phyloP scores from a whole-genome alignment of 495 filamentous ascomycete species.

The Penicilliopsis zonata region DNA sequence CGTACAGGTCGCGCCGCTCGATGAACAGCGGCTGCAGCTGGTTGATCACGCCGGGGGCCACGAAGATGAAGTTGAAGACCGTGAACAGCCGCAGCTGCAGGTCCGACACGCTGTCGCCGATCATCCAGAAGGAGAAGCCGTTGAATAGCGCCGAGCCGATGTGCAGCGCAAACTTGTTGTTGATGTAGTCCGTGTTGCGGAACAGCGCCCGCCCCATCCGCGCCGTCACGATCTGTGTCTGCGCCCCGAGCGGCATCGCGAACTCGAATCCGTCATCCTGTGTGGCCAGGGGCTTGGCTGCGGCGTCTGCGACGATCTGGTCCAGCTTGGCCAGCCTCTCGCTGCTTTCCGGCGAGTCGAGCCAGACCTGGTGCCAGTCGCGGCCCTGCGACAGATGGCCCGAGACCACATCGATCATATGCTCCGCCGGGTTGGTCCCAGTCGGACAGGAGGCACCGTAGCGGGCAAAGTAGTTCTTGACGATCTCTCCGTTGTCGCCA shows the following conservation, averaged over 20 bases:
- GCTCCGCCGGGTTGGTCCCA: slow-evolving; percentile 74
- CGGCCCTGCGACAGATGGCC: slow-evolving; percentile 23
- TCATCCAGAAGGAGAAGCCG: slow-evolving; percentile 31
- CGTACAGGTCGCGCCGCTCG: slow-evolving; percentile 39
- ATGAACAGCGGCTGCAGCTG: slow-evolving; percentile 44
- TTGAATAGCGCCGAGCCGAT: slow-evolving; percentile 26
- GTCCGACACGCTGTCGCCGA: slow-evolving; percentile 15
- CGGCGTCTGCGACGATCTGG: slow-evolving; percentile 32
- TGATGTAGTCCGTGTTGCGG: slow-evolving; percentile 51
- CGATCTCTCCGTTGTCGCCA: slow-evolving; percentile 37
- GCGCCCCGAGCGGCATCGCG: slow-evolving; percentile 42
- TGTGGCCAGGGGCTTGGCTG: slow-evolving; percentile 17
- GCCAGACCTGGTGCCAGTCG: slow-evolving; percentile 57
- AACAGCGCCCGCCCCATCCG: slow-evolving; percentile 48
- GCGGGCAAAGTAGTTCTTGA: slow-evolving; percentile 62
- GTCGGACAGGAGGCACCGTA: slow-evolving; percentile 62
- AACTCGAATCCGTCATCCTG: slow-evolving; percentile 38
- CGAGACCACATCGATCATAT: slow-evolving; percentile 78
- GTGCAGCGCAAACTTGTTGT: slow-evolving; percentile 42
- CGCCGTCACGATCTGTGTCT: slow-evolving; percentile 43
- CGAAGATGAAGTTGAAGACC: slow-evolving; percentile 41
- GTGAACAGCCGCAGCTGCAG: slow-evolving; percentile 26
- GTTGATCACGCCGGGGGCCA: slow-evolving; percentile 34
- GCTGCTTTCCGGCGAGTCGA: slow-evolving; percentile 38
- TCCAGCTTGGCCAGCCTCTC: slow-evolving; percentile 40